These are phyloP conservation scores for Phytomonas francai DNA, from an alignment of 208 protist genomes.

Conservation along the genomic window DNA sequence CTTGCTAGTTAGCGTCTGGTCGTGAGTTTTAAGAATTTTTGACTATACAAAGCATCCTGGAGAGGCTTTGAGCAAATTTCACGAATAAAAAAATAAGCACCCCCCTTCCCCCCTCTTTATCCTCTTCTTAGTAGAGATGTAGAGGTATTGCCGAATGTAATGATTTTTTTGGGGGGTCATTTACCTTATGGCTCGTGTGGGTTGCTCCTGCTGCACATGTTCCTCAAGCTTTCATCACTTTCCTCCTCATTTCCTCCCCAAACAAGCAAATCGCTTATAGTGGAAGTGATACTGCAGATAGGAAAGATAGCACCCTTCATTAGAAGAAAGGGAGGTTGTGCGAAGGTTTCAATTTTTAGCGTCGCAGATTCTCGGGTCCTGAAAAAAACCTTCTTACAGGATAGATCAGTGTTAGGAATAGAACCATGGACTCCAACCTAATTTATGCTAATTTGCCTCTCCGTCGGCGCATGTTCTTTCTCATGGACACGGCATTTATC, in stretches of 20 bases:
- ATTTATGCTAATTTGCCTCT: constrained; percentile 43
- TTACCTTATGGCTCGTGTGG: neutral
- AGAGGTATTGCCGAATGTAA: neutral
- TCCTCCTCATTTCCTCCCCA: neutral
- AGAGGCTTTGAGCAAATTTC: neutral
- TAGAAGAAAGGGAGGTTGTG: neutral
- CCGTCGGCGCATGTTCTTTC: constrained; percentile 63
- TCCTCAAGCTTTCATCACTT: neutral
- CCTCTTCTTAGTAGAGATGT: neutral
- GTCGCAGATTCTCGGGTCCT: neutral
- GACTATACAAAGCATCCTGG: neutral
- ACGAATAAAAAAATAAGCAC: neutral
- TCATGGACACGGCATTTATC: constrained; percentile 33
- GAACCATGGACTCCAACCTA: constrained; percentile 8
- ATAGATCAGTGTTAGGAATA: neutral
- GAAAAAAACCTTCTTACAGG: neutral
- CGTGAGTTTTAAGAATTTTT: neutral
- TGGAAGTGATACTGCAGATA: neutral
- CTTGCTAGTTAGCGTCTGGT: constrained; percentile 18
- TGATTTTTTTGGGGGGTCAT: neutral
- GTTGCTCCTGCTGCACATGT: neutral
- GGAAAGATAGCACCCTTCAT: neutral
- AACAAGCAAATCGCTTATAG: neutral
- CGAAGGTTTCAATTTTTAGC: neutral
- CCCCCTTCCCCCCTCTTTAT: neutral